Percentiles rank a stretch among this genome's conserved stretches.
phyloP scores from a whole-genome alignment of 1,139 yeast species.

The Lodderomyces oxycetoniae region DNA sequence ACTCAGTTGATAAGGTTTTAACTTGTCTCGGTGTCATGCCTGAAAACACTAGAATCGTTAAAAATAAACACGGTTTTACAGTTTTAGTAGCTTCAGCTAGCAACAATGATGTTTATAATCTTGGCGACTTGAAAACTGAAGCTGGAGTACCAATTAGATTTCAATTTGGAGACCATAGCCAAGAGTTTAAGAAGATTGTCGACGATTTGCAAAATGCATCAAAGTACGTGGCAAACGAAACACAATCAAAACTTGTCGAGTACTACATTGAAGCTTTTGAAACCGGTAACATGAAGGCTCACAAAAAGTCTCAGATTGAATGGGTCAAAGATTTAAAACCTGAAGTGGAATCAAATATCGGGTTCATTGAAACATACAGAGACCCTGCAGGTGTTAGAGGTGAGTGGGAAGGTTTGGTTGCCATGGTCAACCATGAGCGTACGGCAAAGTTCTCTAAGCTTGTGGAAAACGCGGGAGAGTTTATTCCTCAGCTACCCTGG shows the following conservation, averaged over 20 bases:
- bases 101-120: slow-evolving; percentile 24
- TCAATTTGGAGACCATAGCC: slow-evolving; percentile 70
- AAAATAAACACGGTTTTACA: slow-evolving; percentile 40
- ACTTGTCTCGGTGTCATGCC: slow-evolving; percentile 66
- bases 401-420: slow-evolving; percentile 90
- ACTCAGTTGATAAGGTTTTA: slow-evolving; percentile 58
- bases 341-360: slow-evolving; percentile 77
- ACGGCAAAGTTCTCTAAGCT: slow-evolving; percentile 72
- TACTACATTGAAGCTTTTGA: slow-evolving; percentile 65
- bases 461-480: slow-evolving; percentile 61
- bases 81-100: slow-evolving; percentile 62
- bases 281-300: slow-evolving; percentile 83
- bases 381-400: slow-evolving; percentile 92
- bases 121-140: slow-evolving; percentile 23
- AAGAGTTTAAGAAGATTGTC: slow-evolving; percentile 59
- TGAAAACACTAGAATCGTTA: slow-evolving; percentile 73
- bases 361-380: slow-evolving; percentile 87
- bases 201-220: slow-evolving; percentile 53
- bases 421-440: slow-evolving; percentile 86
- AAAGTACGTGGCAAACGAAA: slow-evolving; percentile 66
- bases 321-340: slow-evolving; percentile 92
- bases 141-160: slow-evolving; percentile 38
- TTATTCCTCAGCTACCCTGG: slow-evolving; percentile 75
- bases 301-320: slow-evolving; percentile 73
- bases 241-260: slow-evolving; percentile 60